phyloP scores from a whole-genome alignment of 2,329 filamentous ascomycete genomes.

The Sclerotinia glacialis region DNA sequence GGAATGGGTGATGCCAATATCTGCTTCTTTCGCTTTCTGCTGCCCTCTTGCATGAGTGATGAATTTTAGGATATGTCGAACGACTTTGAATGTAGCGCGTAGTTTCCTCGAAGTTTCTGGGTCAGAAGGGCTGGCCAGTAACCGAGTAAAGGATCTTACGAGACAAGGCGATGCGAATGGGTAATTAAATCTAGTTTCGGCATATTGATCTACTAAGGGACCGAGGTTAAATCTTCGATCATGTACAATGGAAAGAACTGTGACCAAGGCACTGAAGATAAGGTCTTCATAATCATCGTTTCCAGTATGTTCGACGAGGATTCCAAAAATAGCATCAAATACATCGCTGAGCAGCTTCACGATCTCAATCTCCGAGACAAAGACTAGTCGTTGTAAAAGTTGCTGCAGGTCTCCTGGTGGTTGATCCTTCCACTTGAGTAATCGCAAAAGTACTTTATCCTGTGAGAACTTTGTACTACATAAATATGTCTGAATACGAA shows the following conservation, averaged over 20 bases:
- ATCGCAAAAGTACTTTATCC: constrained; percentile 77
- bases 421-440: constrained; percentile 82
- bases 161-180: constrained; percentile 88
- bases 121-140: constrained; percentile 80
- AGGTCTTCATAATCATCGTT: constrained; percentile 91
- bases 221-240: constrained; percentile 90
- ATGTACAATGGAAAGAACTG: constrained; percentile 88
- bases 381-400: constrained; percentile 78
- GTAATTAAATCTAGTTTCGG: constrained; percentile 84
- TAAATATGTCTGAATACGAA: constrained; percentile 78
- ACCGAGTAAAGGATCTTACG: constrained; percentile 78
- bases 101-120: constrained; percentile 79
- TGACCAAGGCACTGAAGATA: constrained; percentile 85
- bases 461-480: constrained; percentile 96
- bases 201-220: constrained; percentile 88
- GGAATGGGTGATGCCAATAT: constrained; percentile 76
- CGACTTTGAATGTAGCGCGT: constrained; percentile 91
- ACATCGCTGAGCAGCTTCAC: constrained; percentile 91
- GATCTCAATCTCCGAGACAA: constrained; percentile 95
- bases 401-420: constrained; percentile 68
- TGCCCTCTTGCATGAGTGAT: constrained; percentile 85
- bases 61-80: constrained; percentile 88
- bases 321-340: constrained; percentile 85
- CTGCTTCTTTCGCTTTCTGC: constrained; percentile 83
- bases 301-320: constrained; percentile 85